A percentile compares a stretch with the other conserved stretches of the same genome.
Conservation (phyloP, 768 basidiomycete genomes). For the Leccinum barrowsii region DNA sequence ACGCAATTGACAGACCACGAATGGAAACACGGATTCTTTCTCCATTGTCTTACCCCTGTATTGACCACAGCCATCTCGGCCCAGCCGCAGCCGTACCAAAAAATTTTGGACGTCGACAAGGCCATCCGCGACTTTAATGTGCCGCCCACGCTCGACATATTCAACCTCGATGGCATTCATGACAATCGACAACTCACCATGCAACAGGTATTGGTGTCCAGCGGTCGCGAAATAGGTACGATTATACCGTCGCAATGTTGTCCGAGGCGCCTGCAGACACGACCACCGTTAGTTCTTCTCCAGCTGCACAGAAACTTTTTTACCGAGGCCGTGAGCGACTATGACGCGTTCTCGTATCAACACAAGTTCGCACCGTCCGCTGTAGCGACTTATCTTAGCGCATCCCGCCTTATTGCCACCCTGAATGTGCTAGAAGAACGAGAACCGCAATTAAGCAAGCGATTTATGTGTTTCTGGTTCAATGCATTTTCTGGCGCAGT, state of each 20-base stretch:
- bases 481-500: slow-evolving; percentile 72
- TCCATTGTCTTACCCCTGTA: slow-evolving; percentile 59
- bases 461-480: slow-evolving; percentile 73
- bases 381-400: slow-evolving; percentile 62
- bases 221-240: slow-evolving; percentile 62
- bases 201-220: slow-evolving; percentile 59
- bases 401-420: slow-evolving; percentile 54
- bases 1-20: slow-evolving; percentile 49
- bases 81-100: slow-evolving; percentile 47
- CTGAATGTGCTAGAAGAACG: slow-evolving; percentile 53
- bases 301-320: slow-evolving; percentile 69
- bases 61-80: slow-evolving; percentile 55
- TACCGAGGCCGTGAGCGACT: slow-evolving; percentile 56
- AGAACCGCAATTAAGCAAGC: slow-evolving; percentile 57
- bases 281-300: slow-evolving; percentile 46
- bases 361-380: slow-evolving; percentile 69
- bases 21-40: slow-evolving; percentile 69
- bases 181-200: slow-evolving; percentile 54
- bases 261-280: not conserved
- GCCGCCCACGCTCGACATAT: slow-evolving; percentile 48
- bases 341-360: slow-evolving; percentile 51
- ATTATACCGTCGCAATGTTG: slow-evolving; percentile 15
- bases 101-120: slow-evolving; percentile 51
- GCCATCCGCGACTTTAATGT: slow-evolving; percentile 53
- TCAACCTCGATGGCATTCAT: slow-evolving; percentile 33